Evolutionary conservation across 2,329 filamentous ascomycete species (phyloP), one percentile per base, ranked within the genome.

Genomic region (Ascosphaera acerosa): DNA sequence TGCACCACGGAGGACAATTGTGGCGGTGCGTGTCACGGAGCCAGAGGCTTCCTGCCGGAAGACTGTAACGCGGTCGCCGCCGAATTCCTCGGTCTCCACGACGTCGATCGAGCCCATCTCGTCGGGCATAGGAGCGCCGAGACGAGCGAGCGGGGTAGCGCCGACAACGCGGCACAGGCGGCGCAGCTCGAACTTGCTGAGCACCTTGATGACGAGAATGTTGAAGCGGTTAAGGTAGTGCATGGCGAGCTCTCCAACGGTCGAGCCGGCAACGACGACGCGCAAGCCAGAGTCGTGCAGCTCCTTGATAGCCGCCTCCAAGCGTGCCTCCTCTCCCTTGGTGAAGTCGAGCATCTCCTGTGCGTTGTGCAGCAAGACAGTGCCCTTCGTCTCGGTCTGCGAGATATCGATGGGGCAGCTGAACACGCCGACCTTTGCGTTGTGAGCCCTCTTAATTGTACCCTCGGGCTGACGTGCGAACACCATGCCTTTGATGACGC

Each of bases 321-420:
- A 70, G 51, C 92, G 84, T 33, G 62, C 58, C 59, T 97, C 87
- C 59, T 97, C 87, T 38, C 87, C 89, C 61, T 82, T 91, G 45
- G 80, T 91, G 57, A 94, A 97, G 50, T 94, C 76, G 50, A 94
- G 66, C 78, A 97, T 94, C 58, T 97, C 87, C 61, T 94, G 76
- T 36, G 84, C 84, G 50, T 91, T 97, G 58, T 97, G 80, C 44
- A 97, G 57, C 32, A 97, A 65, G 28, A 97, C 87, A 7, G 87
- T 97, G 31, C 89, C 89, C 65, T 97, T 97, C 46, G 87, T 97
- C 61, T 97, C 87, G 25, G 89, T 97, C 59, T 92, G 82, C 47
- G 74, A 81, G 51, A 66, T 81, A 52, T 97, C 87, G 53, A 97
- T 81, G 23, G 87, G 75, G 57, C 87, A 97, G 42, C 81, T 87